Base-by-base conservation (phyloP, 1,284 basidiomycete genomes). In the Amylostereum chailletii region DNA sequence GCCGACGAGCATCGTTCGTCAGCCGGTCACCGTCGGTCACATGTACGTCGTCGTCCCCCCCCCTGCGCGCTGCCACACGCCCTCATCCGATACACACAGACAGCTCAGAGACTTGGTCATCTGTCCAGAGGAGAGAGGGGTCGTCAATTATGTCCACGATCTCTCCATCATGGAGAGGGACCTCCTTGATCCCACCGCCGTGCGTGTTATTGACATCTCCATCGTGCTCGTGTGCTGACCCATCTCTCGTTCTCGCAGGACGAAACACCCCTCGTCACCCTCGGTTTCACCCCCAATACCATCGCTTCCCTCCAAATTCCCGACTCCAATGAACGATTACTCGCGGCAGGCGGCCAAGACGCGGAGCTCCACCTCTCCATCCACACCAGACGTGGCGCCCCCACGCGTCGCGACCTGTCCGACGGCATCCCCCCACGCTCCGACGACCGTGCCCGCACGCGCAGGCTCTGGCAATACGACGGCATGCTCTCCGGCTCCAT, bases 301-400 rank as follows among this genome's bases (percentile, higher is more conserved):
- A 75, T 92, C 42, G 69, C 81, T 1, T 79, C 84, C 0, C 71
- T 86, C 19, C 71, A 68, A 6, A 62, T 90, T 31, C 69, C 72
- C 5, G 74, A 70, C 11, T 66, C 74, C 1, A 69, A 76, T 48
- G 70, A 77, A 47, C 79, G 76, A 0, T 74, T 93, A n/a, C 65
- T 93, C 11, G 90, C 88, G 31, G 84, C 83, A 3, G 90, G 90
- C 51, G 90, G 90, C 2, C 86, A 89, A 62, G 79, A 86, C 8
- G 80, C 85, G 3, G 87, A 94, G 60, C 72, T 94, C 1, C 82
- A 89, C 48, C 68, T 92, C 27, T 83, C 83, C 1, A 66, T 82
- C 7, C 75, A 77, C 50, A 55, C 61, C 36, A 45, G 37, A 7
- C 53, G 38, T 34, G 55, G 63, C 62, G 51, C 56, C 55, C 63